Conservation (phyloP, 768 basidiomycete species). For the Lyophyllum decastes region DNA sequence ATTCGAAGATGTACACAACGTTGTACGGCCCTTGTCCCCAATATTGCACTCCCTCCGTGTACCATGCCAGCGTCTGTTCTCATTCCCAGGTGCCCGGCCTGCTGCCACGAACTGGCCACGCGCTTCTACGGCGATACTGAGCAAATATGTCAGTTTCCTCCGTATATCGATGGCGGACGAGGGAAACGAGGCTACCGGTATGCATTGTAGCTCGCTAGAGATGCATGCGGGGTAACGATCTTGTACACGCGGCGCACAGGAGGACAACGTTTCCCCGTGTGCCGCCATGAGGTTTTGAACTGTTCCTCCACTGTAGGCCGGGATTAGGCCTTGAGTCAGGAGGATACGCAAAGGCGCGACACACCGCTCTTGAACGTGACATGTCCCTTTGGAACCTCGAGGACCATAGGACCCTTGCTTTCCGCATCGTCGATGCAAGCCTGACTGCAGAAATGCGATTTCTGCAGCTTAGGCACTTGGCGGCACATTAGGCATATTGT, state of each 20-base stretch:
- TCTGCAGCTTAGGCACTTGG: constrained; percentile 51
- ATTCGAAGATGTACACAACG: constrained; percentile 53
- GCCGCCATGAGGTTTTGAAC: constrained; percentile 72
- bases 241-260: constrained; percentile 65
- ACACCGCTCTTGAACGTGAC: constrained; percentile 66
- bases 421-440: constrained; percentile 56
- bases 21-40: constrained; percentile 60
- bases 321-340: not conserved
- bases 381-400: constrained; percentile 62
- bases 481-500: constrained; percentile 61
- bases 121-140: constrained; percentile 55
- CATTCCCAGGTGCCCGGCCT: constrained; percentile 65
- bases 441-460: constrained; percentile 64
- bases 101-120: constrained; percentile 57
- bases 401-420: constrained; percentile 52
- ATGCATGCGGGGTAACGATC: constrained; percentile 50
- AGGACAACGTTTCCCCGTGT: constrained; percentile 54
- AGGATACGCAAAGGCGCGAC: constrained; percentile 20
- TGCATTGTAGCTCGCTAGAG: constrained; percentile 56
- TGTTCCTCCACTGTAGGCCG: constrained; percentile 54
- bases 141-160: not conserved
- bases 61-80: constrained; percentile 77
- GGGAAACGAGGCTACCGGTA: constrained; percentile 47
- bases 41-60: constrained; percentile 65
- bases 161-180: not conserved